Conservation (phyloP, 2,329 filamentous ascomycete genomes). For the Emergomyces orientalis region DNA sequence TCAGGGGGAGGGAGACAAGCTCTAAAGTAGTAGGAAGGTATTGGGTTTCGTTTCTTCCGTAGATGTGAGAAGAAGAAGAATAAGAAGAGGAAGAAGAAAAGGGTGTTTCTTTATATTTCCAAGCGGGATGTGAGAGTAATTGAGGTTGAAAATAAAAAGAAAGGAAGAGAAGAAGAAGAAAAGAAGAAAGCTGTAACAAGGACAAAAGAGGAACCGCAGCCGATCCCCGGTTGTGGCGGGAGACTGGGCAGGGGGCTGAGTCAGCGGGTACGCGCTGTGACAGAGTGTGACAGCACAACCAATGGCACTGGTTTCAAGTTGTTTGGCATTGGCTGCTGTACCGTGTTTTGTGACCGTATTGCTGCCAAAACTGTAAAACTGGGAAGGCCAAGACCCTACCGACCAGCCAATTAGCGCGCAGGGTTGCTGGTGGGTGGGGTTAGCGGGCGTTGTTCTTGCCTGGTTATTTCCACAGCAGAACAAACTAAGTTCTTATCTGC, state of each 20-base stretch:
- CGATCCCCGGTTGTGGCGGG: conserved; percentile 12
- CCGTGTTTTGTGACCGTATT: not conserved
- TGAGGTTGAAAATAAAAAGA: not conserved
- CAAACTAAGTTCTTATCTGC: not conserved
- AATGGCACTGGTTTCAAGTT: too few relatives aligned
- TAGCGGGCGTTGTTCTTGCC: not conserved
- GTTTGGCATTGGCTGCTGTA: not conserved
- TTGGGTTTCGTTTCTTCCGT: not conserved
- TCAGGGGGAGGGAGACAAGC: not conserved
- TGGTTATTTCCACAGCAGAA: not conserved
- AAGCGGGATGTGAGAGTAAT: not conserved
- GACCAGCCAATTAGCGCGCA: conserved; percentile 4
- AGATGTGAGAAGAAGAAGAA: not conserved
- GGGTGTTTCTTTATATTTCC: not conserved
- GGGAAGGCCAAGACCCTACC: not conserved
- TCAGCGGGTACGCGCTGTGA: not conserved
- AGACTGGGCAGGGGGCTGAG: not conserved
- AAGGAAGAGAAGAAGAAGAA: not conserved
- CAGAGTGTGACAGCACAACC: too few relatives aligned
- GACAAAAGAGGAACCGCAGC: not conserved
- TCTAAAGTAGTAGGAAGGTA: not conserved
- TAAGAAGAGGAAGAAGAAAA: not conserved
- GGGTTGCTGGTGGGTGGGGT: not conserved
- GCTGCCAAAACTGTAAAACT: too few relatives aligned
- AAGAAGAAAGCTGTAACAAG: not conserved